phyloP scores from a whole-genome alignment of 257 asterid species.

The Scutellaria barbata region DNA sequence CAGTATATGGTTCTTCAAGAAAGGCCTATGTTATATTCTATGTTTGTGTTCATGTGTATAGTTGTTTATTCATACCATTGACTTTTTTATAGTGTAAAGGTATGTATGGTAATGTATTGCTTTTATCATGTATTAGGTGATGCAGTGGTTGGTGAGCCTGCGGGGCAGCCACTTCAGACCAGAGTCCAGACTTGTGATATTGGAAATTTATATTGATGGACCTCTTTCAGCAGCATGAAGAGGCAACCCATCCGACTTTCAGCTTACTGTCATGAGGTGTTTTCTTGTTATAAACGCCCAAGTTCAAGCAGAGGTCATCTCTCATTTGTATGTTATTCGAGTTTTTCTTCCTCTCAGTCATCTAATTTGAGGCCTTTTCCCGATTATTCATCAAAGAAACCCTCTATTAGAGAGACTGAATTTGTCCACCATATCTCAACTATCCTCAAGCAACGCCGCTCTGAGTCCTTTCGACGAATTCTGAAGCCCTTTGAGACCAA shows the following conservation, averaged over 20 bases:
- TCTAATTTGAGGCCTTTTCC: slow-evolving; percentile 67
- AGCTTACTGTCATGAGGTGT: slow-evolving; percentile 39
- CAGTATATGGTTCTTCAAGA: slow-evolving; percentile 3
- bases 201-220: slow-evolving; percentile 50
- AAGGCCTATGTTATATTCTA: neutral
- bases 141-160: slow-evolving; percentile 43
- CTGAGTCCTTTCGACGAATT: slow-evolving; percentile 59
- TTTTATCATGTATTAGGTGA: slow-evolving; percentile 45
- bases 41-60: neutral
- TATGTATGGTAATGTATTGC: neutral
- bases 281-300: slow-evolving; percentile 38
- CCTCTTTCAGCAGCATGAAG: slow-evolving; percentile 68
- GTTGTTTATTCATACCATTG: slow-evolving; percentile 10
- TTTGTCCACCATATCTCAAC: slow-evolving; percentile 68
- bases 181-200: slow-evolving; percentile 34
- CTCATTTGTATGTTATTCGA: slow-evolving; percentile 39
- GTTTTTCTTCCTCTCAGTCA: slow-evolving; percentile 45
- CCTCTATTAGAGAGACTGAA: slow-evolving; percentile 72
- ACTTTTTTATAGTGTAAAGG: neutral
- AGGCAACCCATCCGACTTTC: slow-evolving; percentile 50
- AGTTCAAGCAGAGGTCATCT: slow-evolving; percentile 42
- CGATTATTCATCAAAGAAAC: slow-evolving; percentile 79
- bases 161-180: slow-evolving; percentile 35
- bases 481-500: slow-evolving; percentile 73
- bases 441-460: slow-evolving; percentile 71